Conservation (phyloP, 148 eudicot species). For the Rhododendron vialii region DNA sequence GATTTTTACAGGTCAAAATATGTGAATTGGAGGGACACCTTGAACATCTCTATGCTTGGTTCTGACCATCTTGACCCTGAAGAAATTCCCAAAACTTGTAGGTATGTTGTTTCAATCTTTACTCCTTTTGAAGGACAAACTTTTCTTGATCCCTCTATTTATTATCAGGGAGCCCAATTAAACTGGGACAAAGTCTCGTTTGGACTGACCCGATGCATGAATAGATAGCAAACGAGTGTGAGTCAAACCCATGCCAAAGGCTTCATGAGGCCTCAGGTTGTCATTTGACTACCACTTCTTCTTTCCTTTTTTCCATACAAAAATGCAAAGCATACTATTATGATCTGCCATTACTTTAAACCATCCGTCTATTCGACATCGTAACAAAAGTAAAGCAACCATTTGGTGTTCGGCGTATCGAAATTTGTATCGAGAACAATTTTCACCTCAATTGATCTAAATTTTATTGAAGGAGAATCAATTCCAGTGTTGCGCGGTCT, state of each 20-base stretch:
- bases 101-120: conserved; percentile 3
- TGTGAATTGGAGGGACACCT: conserved; percentile 41
- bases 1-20: not conserved
- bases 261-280: no score
- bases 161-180: no score
- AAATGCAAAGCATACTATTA: not conserved
- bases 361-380: not conserved
- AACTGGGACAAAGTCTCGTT: no score
- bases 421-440: not conserved
- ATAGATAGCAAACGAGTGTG: no score
- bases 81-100: conserved; percentile 23
- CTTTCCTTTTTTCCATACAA: no score
- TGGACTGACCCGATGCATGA: no score
- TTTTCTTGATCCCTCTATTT: no score
- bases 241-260: no score
- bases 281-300: no score
- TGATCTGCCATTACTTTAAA: no score
- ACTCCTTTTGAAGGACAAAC: not conserved
- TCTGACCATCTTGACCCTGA: conserved; percentile 9
- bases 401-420: not conserved
- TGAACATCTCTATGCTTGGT: not conserved
- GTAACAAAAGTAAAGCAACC: no score
- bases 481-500: not conserved
- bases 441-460: not conserved
- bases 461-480: not conserved